Base-by-base conservation (phyloP, 2,329 filamentous ascomycete genomes). In the Harringtonia lauricola region DNA sequence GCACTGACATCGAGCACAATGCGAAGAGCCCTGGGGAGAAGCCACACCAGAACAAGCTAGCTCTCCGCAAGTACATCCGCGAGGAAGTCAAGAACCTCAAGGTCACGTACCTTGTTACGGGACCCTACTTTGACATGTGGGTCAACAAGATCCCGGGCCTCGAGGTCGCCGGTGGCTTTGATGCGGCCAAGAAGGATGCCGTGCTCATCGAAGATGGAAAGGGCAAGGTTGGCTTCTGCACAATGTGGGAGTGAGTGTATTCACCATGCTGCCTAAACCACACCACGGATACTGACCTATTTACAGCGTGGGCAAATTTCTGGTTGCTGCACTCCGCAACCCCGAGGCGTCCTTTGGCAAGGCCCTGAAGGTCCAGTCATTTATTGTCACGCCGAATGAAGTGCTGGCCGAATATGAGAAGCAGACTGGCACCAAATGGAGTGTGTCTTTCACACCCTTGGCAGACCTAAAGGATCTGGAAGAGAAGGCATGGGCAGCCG, bases 1-100 rank as follows among this genome's bases (percentile, higher is more conserved):
- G 76, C 44, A 83, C 75, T 2, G 80, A 79, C 54, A 73, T 79
- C 38, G 79, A 79, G 55, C 79, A 82, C 53, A 64, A 67, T 19
- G 64, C 74, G 1, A 55, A 67, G 19, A 83, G 79, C 14, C 66
- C 67, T 3, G 52, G 61, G 9, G 82, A 86, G 59, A 74, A 71
- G 54, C 79, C 82, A 3, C 82, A 86, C 55, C 81, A 86, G 61
- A 60, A 68, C 44, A 86, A 86, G 58, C 68, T 86, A 42, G 74
- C 77, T 53, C 77, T 86, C n/a, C 70, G 82, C 46, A 73, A 70
- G 44, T 72, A 71, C 26, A 66, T 83, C 28, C 66, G 69, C 38
- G 70, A 72, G 30, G 61, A 69, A n/a, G 54, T 72, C 14, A 66
- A 68, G 51, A 60, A 67, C 8, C 56, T 86, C 22, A 67, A 75